These are phyloP conservation scores for Isatis tinctoria DNA, from an alignment of 345 rosid genomes.

Conservation along the genomic window DNA sequence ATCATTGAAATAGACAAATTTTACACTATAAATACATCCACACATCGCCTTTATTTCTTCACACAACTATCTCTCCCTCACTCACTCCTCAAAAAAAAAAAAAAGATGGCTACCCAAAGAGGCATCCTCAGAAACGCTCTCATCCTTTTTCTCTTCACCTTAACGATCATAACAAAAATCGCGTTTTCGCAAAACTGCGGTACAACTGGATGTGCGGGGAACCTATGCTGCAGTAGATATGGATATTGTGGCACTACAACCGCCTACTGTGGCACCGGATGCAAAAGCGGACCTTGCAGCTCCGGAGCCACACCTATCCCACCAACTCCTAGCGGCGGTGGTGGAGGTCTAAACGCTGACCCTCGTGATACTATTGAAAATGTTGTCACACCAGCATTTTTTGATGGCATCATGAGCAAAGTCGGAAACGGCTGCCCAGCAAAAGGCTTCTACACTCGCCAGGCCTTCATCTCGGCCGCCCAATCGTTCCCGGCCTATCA, in stretches of 20 bases:
- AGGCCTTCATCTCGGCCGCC: slow-evolving; percentile 32
- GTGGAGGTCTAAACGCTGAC: slow-evolving; percentile 16
- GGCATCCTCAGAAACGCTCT: slow-evolving; percentile 6
- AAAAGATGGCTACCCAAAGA: slow-evolving; percentile 16
- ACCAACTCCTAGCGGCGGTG: slow-evolving; percentile 23
- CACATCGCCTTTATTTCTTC: slow-evolving; percentile 5
- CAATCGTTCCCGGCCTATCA: slow-evolving; percentile 29
- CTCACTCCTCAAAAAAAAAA: neutral
- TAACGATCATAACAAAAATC: slow-evolving; percentile 16
- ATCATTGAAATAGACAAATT: neutral
- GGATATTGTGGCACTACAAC: slow-evolving; percentile 31
- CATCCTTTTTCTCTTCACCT: slow-evolving; percentile 16
- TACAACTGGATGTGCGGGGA: slow-evolving; percentile 14
- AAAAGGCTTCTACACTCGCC: slow-evolving; percentile 45
- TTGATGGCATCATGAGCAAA: slow-evolving; percentile 37
- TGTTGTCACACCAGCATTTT: slow-evolving; percentile 43
- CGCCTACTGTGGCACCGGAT: slow-evolving; percentile 30
- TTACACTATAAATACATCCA: slow-evolving; percentile 23
- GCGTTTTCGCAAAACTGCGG: slow-evolving; percentile 24
- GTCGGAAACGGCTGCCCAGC: slow-evolving; percentile 40
- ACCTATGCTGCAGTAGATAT: slow-evolving; percentile 33
- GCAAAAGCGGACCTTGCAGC: slow-evolving; percentile 30
- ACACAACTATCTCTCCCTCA: neutral
- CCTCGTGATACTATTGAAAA: slow-evolving; percentile 32
- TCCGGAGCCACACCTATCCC: slow-evolving; percentile 4